Evolutionary conservation across 73 alveolate genomes (phyloP), one percentile per base, ranked within the genome.

Genomic region (Paramecium octaurelia): DNA sequence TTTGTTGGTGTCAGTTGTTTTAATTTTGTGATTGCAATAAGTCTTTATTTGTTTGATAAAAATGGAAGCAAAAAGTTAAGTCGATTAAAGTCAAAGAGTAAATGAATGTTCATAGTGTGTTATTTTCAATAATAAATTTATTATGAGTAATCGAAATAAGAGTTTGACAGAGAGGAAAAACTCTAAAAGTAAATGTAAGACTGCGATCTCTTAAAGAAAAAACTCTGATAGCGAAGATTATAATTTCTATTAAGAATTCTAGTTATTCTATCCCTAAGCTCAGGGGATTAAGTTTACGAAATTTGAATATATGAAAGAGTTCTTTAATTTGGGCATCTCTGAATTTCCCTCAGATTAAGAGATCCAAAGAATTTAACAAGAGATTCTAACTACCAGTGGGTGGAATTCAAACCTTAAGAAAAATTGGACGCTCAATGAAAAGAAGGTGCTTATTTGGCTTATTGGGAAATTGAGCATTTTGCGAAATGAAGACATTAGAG

Each of bases 271-370:
- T 54, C 69, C 69, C 31, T 54, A 54, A 54, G 69, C 69, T 6
- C 18, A 54, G 35, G 69, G 21, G 34, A 54, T 54, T 18, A 54
- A 54, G 84, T 64, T 64, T 64, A 64, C 84, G 18, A 48, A 80
- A 80, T 80, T 44, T 46, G 91, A 80, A 80, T 46, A 43, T 2
- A 80, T 80, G 91, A 80, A 80, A 27, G 91, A 80, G 48, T 80
- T 80, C 57, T 80, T 42, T 46, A 80, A 80, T 80, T 27, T 80
- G 21, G 91, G 91, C 31, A 80, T 80, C 21, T 3, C 2, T 42
- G 76, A 80, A 10, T 80, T 43, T 80, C 91, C 91, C 0, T 11
- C 70, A 2, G 91, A 43, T 42, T 8, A 80, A 12, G 91, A 80
- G 5, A 80, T 80, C 34, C 4, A 59, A 9, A 16, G 31, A 16